Evolutionary conservation across 164 flowering plant species (phyloP), one percentile per base, ranked within the genome.

Genomic region (Liriodendron chinense): DNA sequence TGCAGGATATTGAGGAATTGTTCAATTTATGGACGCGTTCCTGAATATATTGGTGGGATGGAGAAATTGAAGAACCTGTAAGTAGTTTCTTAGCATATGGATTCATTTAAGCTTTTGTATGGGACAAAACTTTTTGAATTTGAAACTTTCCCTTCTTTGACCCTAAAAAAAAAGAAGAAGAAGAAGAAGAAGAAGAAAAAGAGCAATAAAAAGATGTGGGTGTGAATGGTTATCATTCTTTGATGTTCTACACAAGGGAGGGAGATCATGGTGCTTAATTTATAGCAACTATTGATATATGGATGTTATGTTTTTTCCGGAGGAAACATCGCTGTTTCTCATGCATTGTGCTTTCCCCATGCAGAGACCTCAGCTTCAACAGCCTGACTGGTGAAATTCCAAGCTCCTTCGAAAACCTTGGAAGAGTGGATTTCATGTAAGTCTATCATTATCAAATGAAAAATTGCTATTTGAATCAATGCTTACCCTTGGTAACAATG

Each of bases 1-100:
- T 82, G 76, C 86, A 92, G 97, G 86, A 79, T 87, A 73, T 84
- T 92, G 47, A 84, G 94, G 73, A 88, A 79, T 21, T 92, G 97
- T 83, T 81, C 77, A 28, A 72, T 90, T 47, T 50, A 76, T 74
- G 97, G 93, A 73, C 75, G 74, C 64, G 80, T 92, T n/a, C 97
- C 94, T 69, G 80, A 59, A 64, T 88, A 86, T 80, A 80, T 92
- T 80, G 94, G 92, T 24, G 70, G 82, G 18, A 68, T 89, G 88
- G 23, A 71, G 76, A 86, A 81, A 47, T 63, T 92, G 75, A 90
- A 86, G 82, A 77, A 26, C 59, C 72, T 92, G 97, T 90, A 83
- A 88, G 94, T 82, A 34, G 49, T 72, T 66, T 47, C 24, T 16
- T 25, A 24, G n/a, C 18, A 25, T 34, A 20, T 64, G 13, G 23